Conservation (phyloP, 2,329 filamentous ascomycete species). For the Pyrenochaeta sp. region DNA sequence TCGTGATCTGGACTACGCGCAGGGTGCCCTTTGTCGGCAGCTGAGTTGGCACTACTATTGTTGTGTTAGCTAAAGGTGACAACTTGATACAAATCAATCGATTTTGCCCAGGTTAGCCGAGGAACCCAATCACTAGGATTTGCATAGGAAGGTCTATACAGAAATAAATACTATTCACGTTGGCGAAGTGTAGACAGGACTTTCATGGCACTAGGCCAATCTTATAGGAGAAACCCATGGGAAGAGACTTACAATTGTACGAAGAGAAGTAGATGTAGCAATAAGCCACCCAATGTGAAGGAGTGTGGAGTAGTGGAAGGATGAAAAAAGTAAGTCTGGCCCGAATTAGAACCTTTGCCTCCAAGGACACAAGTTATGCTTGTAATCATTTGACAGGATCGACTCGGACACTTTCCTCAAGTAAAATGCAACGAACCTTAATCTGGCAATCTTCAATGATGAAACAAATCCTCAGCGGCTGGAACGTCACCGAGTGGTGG, state of each 20-base stretch:
- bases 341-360: neutral
- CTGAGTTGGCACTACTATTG: constrained; percentile 42
- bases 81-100: too few relatives aligned
- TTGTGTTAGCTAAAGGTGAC: constrained; percentile 26
- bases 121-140: neutral
- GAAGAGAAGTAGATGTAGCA: neutral
- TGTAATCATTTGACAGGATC: neutral
- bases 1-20: constrained; percentile 4
- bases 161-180: neutral
- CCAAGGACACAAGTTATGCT: neutral
- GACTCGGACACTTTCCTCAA: neutral
- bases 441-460: neutral
- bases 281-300: neutral
- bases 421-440: neutral
- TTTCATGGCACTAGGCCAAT: neutral
- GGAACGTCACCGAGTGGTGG: constrained; percentile 7
- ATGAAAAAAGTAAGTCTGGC: constrained; percentile 1
- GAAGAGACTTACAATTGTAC: neutral
- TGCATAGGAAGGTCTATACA: neutral
- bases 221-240: neutral
- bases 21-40: constrained; percentile 32
- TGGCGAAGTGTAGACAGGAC: neutral
- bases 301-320: neutral
- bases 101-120: neutral
- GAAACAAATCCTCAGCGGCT: neutral